Percentiles rank a stretch among this genome's conserved stretches.
phyloP scores from a whole-genome alignment of 345 rosid genomes.

The Lumnitzera racemosa region DNA sequence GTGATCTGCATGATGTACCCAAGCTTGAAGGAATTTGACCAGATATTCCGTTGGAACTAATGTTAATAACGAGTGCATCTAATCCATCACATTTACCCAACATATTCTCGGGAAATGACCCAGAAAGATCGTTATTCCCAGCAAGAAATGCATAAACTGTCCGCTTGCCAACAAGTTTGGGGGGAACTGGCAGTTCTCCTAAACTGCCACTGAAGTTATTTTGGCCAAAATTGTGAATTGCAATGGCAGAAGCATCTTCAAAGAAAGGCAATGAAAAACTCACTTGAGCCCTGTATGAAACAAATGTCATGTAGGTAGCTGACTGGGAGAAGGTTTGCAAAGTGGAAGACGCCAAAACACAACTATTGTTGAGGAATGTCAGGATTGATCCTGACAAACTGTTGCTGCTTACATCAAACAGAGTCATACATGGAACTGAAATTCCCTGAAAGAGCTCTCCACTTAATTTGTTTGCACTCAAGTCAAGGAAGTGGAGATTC shows the following conservation, averaged over 20 bases:
- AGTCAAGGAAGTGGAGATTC: constrained; percentile 61
- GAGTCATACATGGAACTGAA: constrained; percentile 70
- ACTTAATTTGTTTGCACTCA: constrained; percentile 54
- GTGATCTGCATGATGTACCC: constrained; percentile 39
- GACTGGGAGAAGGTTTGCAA: constrained; percentile 25
- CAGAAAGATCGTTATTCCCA: constrained; percentile 45
- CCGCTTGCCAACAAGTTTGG: constrained; percentile 44
- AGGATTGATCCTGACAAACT: constrained; percentile 67
- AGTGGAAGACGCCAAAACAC: constrained; percentile 35
- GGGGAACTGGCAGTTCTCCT: constrained; percentile 41
- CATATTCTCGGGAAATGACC: constrained; percentile 38
- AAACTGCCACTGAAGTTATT: constrained; percentile 71
- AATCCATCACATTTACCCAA: constrained; percentile 37
- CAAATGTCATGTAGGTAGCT: constrained; percentile 47
- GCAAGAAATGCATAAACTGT: constrained; percentile 48
- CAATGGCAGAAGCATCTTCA: constrained; percentile 29
- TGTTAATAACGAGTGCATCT: constrained; percentile 32
- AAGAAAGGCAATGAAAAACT: constrained; percentile 19
- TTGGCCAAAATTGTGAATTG: constrained; percentile 64
- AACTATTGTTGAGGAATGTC: constrained; percentile 31
- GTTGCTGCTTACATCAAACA: constrained; percentile 73
- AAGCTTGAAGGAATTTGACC: constrained; percentile 39
- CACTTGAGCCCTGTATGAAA: constrained; percentile 35
- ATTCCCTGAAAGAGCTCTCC: constrained; percentile 54
- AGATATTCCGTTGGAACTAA: constrained; percentile 44